phyloP scores from a whole-genome alignment of 495 filamentous ascomycete species.

The Aspergillus indologenus region DNA sequence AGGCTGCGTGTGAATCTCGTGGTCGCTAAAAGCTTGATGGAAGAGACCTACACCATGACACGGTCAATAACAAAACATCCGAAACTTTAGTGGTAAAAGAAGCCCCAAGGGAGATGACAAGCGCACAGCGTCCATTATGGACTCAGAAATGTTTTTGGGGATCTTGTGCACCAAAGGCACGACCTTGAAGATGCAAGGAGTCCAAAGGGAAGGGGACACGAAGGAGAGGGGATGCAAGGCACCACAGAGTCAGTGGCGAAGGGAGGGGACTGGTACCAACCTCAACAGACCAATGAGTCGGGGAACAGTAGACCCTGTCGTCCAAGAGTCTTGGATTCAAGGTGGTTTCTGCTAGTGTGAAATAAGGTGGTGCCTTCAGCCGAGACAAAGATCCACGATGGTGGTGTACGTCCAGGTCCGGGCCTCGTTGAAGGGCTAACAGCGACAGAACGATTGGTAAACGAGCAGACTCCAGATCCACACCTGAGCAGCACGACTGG shows the following conservation, averaged over 20 bases:
- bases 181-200: conserved; percentile 40
- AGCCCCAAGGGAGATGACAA: conserved; percentile 19
- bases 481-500: conserved; percentile 14
- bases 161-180: conserved; percentile 27
- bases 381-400: conserved; percentile 36
- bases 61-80: conserved; percentile 43
- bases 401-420: conserved; percentile 19
- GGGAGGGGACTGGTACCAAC: conserved; percentile 30
- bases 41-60: conserved; percentile 22
- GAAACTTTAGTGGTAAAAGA: conserved; percentile 13
- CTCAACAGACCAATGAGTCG: conserved; percentile 25
- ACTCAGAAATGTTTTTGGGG: conserved; percentile 35
- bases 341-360: conserved; percentile 16
- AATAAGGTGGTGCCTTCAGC: conserved; percentile 31
- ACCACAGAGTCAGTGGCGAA: conserved; percentile 28
- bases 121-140: conserved; percentile 19
- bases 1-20: conserved; percentile 37
- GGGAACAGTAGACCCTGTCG: conserved; percentile 7
- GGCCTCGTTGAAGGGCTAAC: conserved; percentile 6
- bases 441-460: conserved; percentile 12
- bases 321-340: conserved; percentile 11
- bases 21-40: conserved; percentile 22
- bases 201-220: conserved; percentile 24
- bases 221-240: conserved; percentile 44
- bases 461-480: conserved; percentile 12